Evolutionary conservation across 148 eudicot species (phyloP).

Genomic region (Rhododendron ovatum): DNA sequence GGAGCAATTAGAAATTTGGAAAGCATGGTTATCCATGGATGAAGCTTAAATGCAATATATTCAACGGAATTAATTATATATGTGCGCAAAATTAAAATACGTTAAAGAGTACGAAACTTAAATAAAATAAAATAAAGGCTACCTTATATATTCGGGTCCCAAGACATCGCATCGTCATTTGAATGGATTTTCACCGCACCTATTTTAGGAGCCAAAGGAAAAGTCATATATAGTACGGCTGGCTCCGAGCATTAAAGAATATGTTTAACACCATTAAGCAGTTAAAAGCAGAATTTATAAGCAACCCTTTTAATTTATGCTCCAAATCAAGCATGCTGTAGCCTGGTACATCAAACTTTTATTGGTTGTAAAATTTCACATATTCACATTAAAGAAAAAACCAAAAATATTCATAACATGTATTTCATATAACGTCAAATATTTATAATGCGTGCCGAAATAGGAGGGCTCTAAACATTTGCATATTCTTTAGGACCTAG

Average conservation of each 20-base stretch:
- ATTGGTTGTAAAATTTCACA: neutral
- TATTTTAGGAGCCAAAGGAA: too few species aligned
- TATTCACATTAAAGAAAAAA: neutral
- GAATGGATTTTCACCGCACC: too few species aligned
- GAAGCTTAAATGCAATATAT: neutral
- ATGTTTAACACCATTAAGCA: too few species aligned
- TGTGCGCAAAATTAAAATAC: neutral
- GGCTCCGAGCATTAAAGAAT: too few species aligned
- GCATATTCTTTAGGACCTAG: neutral
- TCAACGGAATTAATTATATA: neutral
- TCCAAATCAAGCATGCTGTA: neutral
- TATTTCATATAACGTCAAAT: neutral
- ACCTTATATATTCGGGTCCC: too few species aligned
- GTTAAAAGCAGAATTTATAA: too few species aligned
- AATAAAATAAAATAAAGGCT: too few species aligned
- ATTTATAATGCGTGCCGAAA: neutral
- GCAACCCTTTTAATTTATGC: neutral
- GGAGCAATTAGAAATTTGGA: neutral
- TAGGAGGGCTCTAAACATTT: neutral
- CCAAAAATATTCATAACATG: neutral
- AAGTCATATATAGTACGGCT: too few species aligned
- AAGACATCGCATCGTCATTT: too few species aligned
- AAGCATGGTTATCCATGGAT: neutral
- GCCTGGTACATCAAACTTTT: neutral
- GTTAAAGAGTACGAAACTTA: neutral